Percentiles rank a stretch among this genome's conserved stretches.
Conservation (phyloP, 2,329 filamentous ascomycete genomes). For the Venturia pyrina region DNA sequence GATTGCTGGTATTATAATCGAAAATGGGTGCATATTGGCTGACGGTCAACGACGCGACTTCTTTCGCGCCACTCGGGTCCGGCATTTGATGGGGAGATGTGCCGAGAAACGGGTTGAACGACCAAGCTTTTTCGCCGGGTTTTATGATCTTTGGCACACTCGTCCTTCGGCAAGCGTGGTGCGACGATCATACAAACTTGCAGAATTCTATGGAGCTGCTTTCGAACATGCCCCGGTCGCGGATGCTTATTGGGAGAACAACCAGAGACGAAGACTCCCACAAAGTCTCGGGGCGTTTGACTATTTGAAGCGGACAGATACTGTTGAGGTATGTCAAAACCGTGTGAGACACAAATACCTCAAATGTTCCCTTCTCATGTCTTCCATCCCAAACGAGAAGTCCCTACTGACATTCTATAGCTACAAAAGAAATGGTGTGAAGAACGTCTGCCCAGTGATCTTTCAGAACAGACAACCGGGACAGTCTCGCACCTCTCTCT, state of each 20-base stretch:
- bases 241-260: slow-evolving; percentile 4
- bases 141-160: slow-evolving; percentile 8
- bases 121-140: slow-evolving; percentile 3
- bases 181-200: slow-evolving; percentile 1
- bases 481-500: neutral
- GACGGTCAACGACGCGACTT: slow-evolving; percentile 6
- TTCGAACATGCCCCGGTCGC: neutral
- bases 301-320: slow-evolving; percentile 1
- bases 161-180: neutral
- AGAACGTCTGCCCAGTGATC: neutral
- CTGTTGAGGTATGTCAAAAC: neutral
- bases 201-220: slow-evolving; percentile 4
- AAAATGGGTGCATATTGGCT: slow-evolving; percentile 2
- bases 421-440: slow-evolving; percentile 1
- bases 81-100: slow-evolving; percentile 3
- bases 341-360: too few relatives aligned
- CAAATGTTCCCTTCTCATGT: too few relatives aligned
- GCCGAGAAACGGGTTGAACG: neutral
- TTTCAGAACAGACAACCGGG: neutral
- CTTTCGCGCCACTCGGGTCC: slow-evolving; percentile 1
- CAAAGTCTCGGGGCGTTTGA: slow-evolving; percentile 4
- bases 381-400: too few relatives aligned
- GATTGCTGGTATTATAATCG: neutral
- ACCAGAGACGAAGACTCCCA: slow-evolving; percentile 1
- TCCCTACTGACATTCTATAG: neutral